A percentile compares a stretch with the other conserved stretches of the same genome.
Conservation (phyloP, 345 rosid species). For the Bruguiera sexangula region DNA sequence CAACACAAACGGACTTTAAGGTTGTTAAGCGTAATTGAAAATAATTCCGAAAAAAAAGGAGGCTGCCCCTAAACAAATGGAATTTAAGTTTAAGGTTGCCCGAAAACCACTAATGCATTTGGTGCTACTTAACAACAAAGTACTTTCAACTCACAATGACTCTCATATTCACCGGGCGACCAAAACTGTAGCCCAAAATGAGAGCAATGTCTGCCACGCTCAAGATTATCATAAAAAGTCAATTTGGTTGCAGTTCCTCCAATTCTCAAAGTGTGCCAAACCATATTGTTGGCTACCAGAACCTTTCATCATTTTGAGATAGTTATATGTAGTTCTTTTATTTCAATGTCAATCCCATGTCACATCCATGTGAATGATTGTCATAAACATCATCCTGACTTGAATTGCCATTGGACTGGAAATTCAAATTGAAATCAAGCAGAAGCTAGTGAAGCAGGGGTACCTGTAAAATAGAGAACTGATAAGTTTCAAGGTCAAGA, state of each 20-base stretch:
- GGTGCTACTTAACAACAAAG: background rate
- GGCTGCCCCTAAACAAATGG: constrained; percentile 7
- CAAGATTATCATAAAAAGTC: background rate
- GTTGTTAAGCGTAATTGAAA: too few species aligned
- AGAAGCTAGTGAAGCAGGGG: background rate
- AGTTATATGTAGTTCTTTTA: background rate
- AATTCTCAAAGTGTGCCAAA: too few species aligned
- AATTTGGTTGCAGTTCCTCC: background rate
- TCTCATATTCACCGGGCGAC: constrained; percentile 1
- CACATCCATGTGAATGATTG: background rate
- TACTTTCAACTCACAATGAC: background rate
- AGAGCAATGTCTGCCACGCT: background rate
- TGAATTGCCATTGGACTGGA: background rate
- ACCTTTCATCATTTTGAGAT: background rate
- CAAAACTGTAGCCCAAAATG: background rate
- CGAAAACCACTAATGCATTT: constrained; percentile 1
- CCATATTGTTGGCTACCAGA: background rate
- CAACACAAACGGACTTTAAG: too few species aligned
- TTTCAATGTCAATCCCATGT: background rate
- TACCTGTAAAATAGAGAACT: constrained; percentile 74
- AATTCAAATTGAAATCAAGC: constrained; percentile 3
- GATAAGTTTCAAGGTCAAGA: constrained; percentile 78
- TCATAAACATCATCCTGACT: background rate
- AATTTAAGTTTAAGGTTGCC: background rate
- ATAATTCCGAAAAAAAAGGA: background rate